Base-by-base conservation (phyloP, 1,284 basidiomycete genomes). In the Ustilago cynodontis region DNA sequence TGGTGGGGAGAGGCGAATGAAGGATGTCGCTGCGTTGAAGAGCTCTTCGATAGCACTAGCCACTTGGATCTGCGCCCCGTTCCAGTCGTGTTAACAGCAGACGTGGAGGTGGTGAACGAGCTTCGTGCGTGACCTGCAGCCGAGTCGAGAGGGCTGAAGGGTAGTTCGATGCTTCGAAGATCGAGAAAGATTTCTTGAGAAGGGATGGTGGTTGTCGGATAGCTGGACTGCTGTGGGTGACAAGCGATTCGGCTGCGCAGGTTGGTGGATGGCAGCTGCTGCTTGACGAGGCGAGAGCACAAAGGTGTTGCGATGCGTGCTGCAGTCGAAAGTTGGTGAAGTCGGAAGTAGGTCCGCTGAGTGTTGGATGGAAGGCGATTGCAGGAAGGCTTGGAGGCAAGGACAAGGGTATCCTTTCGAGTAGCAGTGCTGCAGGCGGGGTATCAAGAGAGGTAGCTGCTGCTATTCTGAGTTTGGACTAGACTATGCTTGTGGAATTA, bases 181-280 rank as follows among this genome's bases (percentile, higher is more conserved):
- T 28, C 9, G 51, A 53, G 24, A 18, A 14, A 11, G 51, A 5
- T n/a, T 29, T 56, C 54, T 50, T 59, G 57, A 59, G 26, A 33
- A 39, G 18, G 35, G 45, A 2, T 50, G 57, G 26, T 59, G 47
- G 47, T 39, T 47, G 54, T 54, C 39, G 29, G 28, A 47, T 6
- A 20, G 33, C 26, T 39, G 14, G n/a, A 18, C 22, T 7, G 20
- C 29, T n/a, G 13, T 31, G 33, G 11, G 13, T 18, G 24, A n/a
- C 24, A 20, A 33, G 37, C 13, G 39, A 14, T 26, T 45, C 20
- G 29, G 51, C 24, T 14, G 33, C 51, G 24, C 41, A 29, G 26
- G 54, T 3, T 3, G 20, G 53, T 20, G 35, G 37, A 41, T 39
- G 35, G 33, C 10, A 11, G 22, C 20, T 28, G 54, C 9, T n/a